Conservation (phyloP, 2,329 filamentous ascomycete genomes). For the Trichoderma breve region DNA sequence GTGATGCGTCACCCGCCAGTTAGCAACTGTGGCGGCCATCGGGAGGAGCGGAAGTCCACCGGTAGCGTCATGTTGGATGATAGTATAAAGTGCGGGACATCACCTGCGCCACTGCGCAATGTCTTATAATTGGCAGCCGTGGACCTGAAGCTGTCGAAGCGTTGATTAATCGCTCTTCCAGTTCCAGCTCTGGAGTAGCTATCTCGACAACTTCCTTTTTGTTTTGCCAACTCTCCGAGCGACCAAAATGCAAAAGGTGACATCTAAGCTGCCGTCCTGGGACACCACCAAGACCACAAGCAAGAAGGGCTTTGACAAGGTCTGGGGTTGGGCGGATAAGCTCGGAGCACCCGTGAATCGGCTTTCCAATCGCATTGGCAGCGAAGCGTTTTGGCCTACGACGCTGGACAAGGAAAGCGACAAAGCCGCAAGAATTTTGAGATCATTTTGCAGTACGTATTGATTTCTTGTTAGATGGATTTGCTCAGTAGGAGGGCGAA, state of each 20-base stretch:
- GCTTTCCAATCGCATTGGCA: constrained; percentile 65
- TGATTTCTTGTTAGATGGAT: neutral
- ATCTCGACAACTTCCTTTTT: neutral
- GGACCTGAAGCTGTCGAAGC: neutral
- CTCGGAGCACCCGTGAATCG: constrained; percentile 66
- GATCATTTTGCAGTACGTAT: constrained; percentile 63
- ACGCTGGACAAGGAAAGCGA: constrained; percentile 71
- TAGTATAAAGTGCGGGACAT: constrained; percentile 6
- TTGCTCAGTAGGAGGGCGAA: neutral
- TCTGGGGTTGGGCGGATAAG: constrained; percentile 54
- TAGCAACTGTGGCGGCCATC: constrained; percentile 1
- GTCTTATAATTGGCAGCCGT: neutral
- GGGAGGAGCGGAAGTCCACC: constrained; percentile 13
- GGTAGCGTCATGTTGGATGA: constrained; percentile 2
- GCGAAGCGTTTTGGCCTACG: constrained; percentile 75
- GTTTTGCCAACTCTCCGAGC: neutral
- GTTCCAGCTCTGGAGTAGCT: neutral
- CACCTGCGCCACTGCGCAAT: neutral
- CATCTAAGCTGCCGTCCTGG: constrained; percentile 45
- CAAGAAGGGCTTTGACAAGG: constrained; percentile 72
- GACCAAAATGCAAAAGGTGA: constrained; percentile 36
- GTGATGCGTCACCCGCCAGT: constrained; percentile 12
- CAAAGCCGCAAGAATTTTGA: constrained; percentile 71
- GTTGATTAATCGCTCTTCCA: neutral
- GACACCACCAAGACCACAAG: constrained; percentile 51